Evolutionary conservation across 2,329 filamentous ascomycete genomes (phyloP), one percentile per base, ranked within the genome.

Genomic region (Xylariaceae sp.): DNA sequence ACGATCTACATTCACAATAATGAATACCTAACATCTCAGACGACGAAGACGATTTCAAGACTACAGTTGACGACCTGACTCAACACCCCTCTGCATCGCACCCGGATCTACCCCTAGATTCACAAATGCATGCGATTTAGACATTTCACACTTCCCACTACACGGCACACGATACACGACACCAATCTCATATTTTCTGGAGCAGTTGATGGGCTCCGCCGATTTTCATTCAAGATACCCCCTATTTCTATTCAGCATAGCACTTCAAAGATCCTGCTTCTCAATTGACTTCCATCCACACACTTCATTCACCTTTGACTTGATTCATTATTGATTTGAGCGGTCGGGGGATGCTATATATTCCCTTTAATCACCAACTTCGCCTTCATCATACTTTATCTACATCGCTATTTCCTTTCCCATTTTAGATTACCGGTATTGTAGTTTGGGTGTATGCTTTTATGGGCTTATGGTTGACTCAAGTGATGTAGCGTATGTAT

Each of bases 171-270:
- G 22, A 54, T 50, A 42, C 44, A 48, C 56, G 48, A 47, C 46
- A 27, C 30, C 39, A 40, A 38, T 40, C 7, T 27, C 22, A 27
- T 7, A 7, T 39, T 49, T 51, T 47, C 44, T 48, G 44, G 45
- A 51, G 52, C 51, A 53, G 53, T 59, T 58, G 22, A 40, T 49
- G 54, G 51, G 54, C 48, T 52, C 53, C 22, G 7, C 55, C 56
- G 52, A 58, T 53, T 46, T 47, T 38, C 42, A 46, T 33, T 36
- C 41, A 51, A 61, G 61, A 63, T 61, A 62, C 58, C 59, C 59
- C 44, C 48, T 56, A 49, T 49, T 57, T 58, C 53, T 35, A 40
- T 44, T 54, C 22, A 7, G 39, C 49, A 44, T 48, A 38, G 15
- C 43, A 51, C 44, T 41, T 51, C 18, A 44, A n/a, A n/a, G 40